phyloP scores from a whole-genome alignment of 306 rosid species.

The Acacia acuminata region DNA sequence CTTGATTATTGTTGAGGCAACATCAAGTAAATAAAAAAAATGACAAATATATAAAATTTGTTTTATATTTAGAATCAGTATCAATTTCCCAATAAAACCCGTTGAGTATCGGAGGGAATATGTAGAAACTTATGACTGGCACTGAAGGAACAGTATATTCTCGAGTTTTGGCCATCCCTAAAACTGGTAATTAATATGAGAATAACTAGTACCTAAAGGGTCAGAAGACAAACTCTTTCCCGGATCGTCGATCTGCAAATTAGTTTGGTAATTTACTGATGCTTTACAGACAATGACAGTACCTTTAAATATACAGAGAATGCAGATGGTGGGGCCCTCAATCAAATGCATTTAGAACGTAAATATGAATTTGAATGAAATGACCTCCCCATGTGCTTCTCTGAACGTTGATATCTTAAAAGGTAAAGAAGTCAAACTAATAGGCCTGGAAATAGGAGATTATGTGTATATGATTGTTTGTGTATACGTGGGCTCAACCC shows the following conservation, averaged over 20 bases:
- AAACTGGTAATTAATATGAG: not conserved
- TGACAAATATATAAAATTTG: too few species aligned
- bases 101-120: not conserved
- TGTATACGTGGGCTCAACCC: too few species aligned
- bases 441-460: not conserved
- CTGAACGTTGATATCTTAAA: not conserved
- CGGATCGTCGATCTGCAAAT: slow-evolving; percentile 15
- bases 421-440: not conserved
- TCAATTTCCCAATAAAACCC: too few species aligned
- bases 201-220: slow-evolving; percentile 19
- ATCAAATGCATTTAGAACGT: slow-evolving; percentile 20
- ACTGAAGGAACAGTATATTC: slow-evolving; percentile 1
- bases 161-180: not conserved
- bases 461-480: too few species aligned
- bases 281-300: slow-evolving; percentile 20
- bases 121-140: not conserved
- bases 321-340: slow-evolving; percentile 16
- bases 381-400: slow-evolving; percentile 13
- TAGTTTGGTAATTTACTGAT: slow-evolving; percentile 2
- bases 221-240: not conserved
- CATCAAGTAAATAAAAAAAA: too few species aligned
- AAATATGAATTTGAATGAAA: slow-evolving; percentile 26
- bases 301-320: slow-evolving; percentile 13
- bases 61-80: too few species aligned
- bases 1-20: too few species aligned